A percentile compares a stretch with the other conserved stretches of the same genome.
Conservation (phyloP, 352 stramenopile genomes). For the Phytopythium montanum region DNA sequence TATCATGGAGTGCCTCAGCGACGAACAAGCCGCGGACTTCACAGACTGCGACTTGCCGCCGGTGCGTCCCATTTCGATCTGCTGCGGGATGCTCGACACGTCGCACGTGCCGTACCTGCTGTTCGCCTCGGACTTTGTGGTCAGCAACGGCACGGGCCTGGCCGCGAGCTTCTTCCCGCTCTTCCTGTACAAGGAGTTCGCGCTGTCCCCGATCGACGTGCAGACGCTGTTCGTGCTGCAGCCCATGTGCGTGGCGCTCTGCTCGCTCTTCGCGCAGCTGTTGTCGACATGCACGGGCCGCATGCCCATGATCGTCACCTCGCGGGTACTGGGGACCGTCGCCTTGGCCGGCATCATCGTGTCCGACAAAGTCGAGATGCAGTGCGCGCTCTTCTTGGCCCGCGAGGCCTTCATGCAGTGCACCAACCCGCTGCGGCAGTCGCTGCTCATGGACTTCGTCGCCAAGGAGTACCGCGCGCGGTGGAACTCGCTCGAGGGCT, state of each 20-base stretch:
- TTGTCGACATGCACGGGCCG: slow-evolving; percentile 28
- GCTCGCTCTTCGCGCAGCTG: slow-evolving; percentile 41
- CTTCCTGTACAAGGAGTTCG: slow-evolving; percentile 61
- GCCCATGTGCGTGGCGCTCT: slow-evolving; percentile 38
- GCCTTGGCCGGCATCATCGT: slow-evolving; percentile 49
- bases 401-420: slow-evolving; percentile 56
- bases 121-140: slow-evolving; percentile 64
- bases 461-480: slow-evolving; percentile 47
- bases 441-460: slow-evolving; percentile 78
- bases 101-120: slow-evolving; percentile 58
- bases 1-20: slow-evolving; percentile 8
- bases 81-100: slow-evolving; percentile 27
- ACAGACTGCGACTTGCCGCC: slow-evolving; percentile 6
- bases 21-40: slow-evolving; percentile 4
- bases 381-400: slow-evolving; percentile 49
- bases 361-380: slow-evolving; percentile 17
- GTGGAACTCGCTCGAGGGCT: slow-evolving; percentile 68
- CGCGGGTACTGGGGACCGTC: slow-evolving; percentile 30
- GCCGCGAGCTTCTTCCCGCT: slow-evolving; percentile 58
- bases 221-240: slow-evolving; percentile 52
- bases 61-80: slow-evolving; percentile 11
- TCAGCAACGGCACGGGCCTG: slow-evolving; percentile 61
- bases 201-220: slow-evolving; percentile 46
- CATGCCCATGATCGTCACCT: slow-evolving; percentile 57
- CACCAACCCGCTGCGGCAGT: slow-evolving; percentile 55